These are phyloP conservation scores for Aureobasidium mangrovei DNA, from an alignment of 2,329 filamentous ascomycete genomes.

Conservation along the genomic window DNA sequence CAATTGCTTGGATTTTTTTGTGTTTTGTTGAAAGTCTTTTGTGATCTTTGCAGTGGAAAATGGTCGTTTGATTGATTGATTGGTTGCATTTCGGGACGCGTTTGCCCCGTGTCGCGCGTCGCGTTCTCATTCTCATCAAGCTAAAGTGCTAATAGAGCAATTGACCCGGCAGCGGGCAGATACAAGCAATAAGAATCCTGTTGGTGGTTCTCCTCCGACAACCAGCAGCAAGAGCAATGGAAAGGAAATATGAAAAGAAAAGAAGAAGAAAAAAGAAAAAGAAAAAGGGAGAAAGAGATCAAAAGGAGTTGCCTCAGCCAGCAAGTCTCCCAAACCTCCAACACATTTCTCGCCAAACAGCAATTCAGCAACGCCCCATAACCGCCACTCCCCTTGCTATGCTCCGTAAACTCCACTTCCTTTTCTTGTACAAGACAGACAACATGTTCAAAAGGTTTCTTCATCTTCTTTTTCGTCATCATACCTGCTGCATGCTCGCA, in stretches of 20 bases:
- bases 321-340: background rate
- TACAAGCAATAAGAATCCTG: background rate
- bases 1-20: too few relatives aligned
- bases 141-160: too few relatives aligned
- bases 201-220: background rate
- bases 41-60: too few relatives aligned
- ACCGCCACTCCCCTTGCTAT: background rate
- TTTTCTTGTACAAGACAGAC: background rate
- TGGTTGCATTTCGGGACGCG: too few relatives aligned
- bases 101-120: too few relatives aligned
- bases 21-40: too few relatives aligned
- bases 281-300: background rate
- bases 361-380: background rate
- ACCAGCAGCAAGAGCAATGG: too few relatives aligned
- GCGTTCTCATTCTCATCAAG: too few relatives aligned
- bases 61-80: background rate
- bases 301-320: background rate
- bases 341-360: background rate
- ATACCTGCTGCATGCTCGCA: slow-evolving; percentile 3
- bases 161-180: background rate
- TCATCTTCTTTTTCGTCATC: background rate
- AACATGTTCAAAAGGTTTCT: background rate
- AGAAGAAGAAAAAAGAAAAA: background rate
- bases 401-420: background rate
- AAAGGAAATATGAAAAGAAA: background rate